Base-by-base conservation (phyloP, 768 basidiomycete species). In the Russula ochroleuca region DNA sequence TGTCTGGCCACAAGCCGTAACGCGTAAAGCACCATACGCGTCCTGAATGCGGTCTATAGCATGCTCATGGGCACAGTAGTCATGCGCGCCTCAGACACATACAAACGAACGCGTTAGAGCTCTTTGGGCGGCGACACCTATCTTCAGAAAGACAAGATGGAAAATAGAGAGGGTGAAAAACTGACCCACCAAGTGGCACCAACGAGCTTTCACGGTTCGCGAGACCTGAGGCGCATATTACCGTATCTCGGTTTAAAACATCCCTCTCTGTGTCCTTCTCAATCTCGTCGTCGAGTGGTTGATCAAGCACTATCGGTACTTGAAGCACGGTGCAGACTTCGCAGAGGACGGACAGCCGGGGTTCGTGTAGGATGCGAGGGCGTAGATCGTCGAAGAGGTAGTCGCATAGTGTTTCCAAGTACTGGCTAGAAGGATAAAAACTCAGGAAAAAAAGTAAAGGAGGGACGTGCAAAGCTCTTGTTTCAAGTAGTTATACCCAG, bases 251-350 rank as follows among this genome's bases (percentile, higher is more conserved):
- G 84, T 82, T 70, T 94, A 90, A 37, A 99, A 85, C 73, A 21
- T 74, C 71, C 37, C 71, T 72, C 23, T 72, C 73, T 6, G 72
- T 76, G 33, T 79, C 75, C 15, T 74, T n/a, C n/a, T n/a, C 69
- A 13, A 61, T 72, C 1, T 72, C 72, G n/a, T 73, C 75, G 14
- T 75, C 77, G 41, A 77, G 62, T 11, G 75, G 78, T 19, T 90
- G 79, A 70, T 96, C 94, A 33, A 94, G 85, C 4, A 98, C 90
- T 92, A 98, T 98, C 48, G 98, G 80, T 0, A 94, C 96, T 72
- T 95, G 92, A 3, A 99, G 80, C 21, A 99, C 92, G 0, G 93
- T 97, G 78, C 96, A 99, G 28, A 98, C 92, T 73, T 95, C 91
- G 72, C 94, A 95, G 2, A 99, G 84, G 0, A 86, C 86, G 1